A percentile compares a stretch with the other conserved stretches of the same genome.
Evolutionary conservation across 148 eudicot species (phyloP).

Genomic region (Rhododendron henanense): DNA sequence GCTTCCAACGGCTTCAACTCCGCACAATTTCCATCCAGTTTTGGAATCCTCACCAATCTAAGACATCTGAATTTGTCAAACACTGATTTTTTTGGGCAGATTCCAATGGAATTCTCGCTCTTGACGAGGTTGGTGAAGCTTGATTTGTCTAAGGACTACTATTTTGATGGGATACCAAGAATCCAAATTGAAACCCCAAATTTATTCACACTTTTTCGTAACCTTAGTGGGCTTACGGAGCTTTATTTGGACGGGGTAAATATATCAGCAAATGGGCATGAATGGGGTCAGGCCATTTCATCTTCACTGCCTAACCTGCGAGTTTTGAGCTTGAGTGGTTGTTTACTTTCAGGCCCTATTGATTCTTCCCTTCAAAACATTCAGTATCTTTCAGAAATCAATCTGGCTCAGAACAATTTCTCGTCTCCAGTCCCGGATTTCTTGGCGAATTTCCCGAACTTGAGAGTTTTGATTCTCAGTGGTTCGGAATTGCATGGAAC

Average conservation of each 20-base stretch:
- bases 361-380: constrained; percentile 9
- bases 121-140: constrained; percentile 24
- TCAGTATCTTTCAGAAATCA: not conserved
- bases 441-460: not conserved
- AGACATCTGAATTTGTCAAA: too few species aligned
- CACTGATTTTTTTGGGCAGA: constrained; percentile 9
- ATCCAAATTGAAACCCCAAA: not conserved
- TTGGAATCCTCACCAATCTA: too few species aligned
- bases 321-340: constrained; percentile 15
- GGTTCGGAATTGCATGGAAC: not conserved
- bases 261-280: not conserved
- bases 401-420: constrained; percentile 1
- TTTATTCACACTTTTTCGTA: constrained; percentile 1
- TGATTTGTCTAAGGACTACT: constrained; percentile 14
- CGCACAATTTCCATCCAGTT: too few species aligned
- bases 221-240: constrained; percentile 2
- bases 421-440: constrained; percentile 4
- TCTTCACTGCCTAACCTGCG: constrained; percentile 17
- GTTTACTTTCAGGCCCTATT: constrained; percentile 15
- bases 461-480: constrained; percentile 2
- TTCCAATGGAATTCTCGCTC: constrained; percentile 23
- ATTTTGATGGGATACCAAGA: not conserved
- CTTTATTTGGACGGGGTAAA: constrained; percentile 14
- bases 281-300: constrained; percentile 16
- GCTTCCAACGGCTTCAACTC: too few species aligned